A percentile compares a stretch with the other conserved stretches of the same genome.
Conservation (phyloP, 1,284 basidiomycete genomes). For the Rhodotorula sp. region DNA sequence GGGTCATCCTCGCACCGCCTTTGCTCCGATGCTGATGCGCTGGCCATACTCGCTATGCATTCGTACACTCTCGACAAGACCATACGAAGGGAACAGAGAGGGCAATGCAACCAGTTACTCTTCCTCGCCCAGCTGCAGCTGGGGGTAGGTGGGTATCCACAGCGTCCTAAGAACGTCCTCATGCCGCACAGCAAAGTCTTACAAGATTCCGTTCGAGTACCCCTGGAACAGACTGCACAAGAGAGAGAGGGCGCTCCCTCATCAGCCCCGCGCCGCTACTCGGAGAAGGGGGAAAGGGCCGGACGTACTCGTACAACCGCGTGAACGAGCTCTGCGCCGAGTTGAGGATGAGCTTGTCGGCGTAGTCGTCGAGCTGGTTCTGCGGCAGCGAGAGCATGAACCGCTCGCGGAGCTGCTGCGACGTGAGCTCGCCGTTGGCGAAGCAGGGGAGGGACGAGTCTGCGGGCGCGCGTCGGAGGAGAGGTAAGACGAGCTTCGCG, state of each 20-base stretch:
- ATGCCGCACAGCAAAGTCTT: not conserved
- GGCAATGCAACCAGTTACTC: not conserved
- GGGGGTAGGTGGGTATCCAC: not conserved
- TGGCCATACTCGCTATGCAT: too few species aligned
- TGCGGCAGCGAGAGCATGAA: slow-evolving; percentile 91
- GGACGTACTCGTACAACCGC: slow-evolving; percentile 39
- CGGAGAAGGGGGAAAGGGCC: not conserved
- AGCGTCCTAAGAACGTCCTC: not conserved
- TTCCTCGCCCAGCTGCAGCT: too few species aligned
- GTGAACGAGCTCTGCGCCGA: slow-evolving; percentile 40
- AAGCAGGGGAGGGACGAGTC: slow-evolving; percentile 95
- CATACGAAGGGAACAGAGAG: not conserved
- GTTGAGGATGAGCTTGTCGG: slow-evolving; percentile 77
- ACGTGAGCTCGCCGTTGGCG: slow-evolving; percentile 84
- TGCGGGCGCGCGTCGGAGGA: slow-evolving; percentile 49
- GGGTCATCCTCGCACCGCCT: not conserved
- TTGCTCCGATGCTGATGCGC: not conserved
- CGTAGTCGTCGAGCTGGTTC: slow-evolving; percentile 80
- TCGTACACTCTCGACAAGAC: too few species aligned
- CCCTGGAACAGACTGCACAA: slow-evolving; percentile 15
- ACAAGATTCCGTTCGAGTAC: slow-evolving; percentile 11
- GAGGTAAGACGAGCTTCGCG: not conserved
- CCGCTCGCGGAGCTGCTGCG: slow-evolving; percentile 80
- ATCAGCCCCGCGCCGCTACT: not conserved
- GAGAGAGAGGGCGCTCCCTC: too few species aligned